Base-by-base conservation (phyloP, 305 asterid genomes). In the Andrographis paniculata region DNA sequence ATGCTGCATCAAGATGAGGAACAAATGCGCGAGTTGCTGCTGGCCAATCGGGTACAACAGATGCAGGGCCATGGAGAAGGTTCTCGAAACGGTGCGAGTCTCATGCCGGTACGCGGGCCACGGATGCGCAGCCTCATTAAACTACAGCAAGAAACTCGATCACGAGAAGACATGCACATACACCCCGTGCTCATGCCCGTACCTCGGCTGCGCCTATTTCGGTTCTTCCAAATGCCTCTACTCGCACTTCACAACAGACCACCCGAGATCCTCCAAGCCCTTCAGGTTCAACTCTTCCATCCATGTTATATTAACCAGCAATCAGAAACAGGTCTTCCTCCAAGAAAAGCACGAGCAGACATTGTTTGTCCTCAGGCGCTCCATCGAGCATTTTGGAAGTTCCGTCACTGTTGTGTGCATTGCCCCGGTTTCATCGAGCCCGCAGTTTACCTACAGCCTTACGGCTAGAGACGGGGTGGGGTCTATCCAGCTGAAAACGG, bases 21-120 rank as follows among this genome's bases (percentile, higher is more conserved):
- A 69, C 67, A 67, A 50, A 46, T 78, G 89, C 19, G 73, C 75
- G 37, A 64, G 65, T 19, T 78, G 94, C 59, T 38, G 60, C 52
- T 50, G 38, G 70, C 77, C 85, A 41, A 71, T 71, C 17, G 85
- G 83, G 40, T 64, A 68, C 49, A 66, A 60, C 57, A 81, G 82
- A 37, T 82, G 88, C 60, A 73, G 77, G 36, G 86, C 81, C 13
- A 53, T 79, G 3, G 89, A 82, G 67, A 78, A 71, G 69, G 75
- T 82, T 56, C 56, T 78, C 16, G 86, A 82, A 57, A 69, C 86
- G 8, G 45, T 68, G 55, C 43, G 50, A 48, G 20, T 70, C 20
- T 23, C 69, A 9, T 82, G 89, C 51, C 49, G 14, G 48, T 60
- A 82, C 60, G n/a, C 1, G 43, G 51, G 5, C 20, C 53, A 56